A percentile compares a stretch with the other conserved stretches of the same genome.
phyloP scores from a whole-genome alignment of 805 yeast species.

The Metschnikowia reukaufii region DNA sequence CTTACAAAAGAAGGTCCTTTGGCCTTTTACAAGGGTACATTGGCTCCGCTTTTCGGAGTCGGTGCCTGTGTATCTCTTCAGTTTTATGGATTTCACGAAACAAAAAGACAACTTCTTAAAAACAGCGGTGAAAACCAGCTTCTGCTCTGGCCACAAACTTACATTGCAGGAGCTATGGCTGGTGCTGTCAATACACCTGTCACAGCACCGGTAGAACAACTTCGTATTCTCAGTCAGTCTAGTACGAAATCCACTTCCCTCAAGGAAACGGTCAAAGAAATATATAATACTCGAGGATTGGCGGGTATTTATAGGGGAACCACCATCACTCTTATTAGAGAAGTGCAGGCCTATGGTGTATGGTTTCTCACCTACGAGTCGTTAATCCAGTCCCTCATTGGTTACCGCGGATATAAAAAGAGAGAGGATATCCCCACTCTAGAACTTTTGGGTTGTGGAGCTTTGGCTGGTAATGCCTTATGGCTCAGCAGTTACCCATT shows the following conservation, averaged over 20 bases:
- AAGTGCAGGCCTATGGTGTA: conserved; percentile 71
- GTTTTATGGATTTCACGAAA: conserved; percentile 70
- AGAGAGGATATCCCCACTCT: conserved; percentile 54
- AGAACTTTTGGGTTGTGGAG: conserved; percentile 58
- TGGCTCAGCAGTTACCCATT: conserved; percentile 59
- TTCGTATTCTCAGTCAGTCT: conserved; percentile 61
- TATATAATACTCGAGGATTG: conserved; percentile 45
- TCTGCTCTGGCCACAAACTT: conserved; percentile 55
- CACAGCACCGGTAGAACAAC: conserved; percentile 65
- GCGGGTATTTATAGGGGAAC: conserved; percentile 57
- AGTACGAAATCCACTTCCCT: conserved; percentile 32
- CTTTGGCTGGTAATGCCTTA: conserved; percentile 64
- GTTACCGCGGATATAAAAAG: conserved; percentile 32
- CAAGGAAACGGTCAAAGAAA: conserved; percentile 40
- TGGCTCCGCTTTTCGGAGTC: conserved; percentile 46
- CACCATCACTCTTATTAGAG: conserved; percentile 54
- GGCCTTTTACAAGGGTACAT: conserved; percentile 47
- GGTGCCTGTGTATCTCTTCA: conserved; percentile 65
- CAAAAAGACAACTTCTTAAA: conserved; percentile 55
- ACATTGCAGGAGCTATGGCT: conserved; percentile 62
- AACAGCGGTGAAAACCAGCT: conserved; percentile 30
- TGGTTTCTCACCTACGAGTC: conserved; percentile 70
- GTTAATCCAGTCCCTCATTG: conserved; percentile 44
- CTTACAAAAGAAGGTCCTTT: conserved; percentile 40
- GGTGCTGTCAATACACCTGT: conserved; percentile 66